These are phyloP conservation scores for Fusarium stilboides DNA, from an alignment of 2,329 filamentous ascomycete species.

Conservation along the genomic window DNA sequence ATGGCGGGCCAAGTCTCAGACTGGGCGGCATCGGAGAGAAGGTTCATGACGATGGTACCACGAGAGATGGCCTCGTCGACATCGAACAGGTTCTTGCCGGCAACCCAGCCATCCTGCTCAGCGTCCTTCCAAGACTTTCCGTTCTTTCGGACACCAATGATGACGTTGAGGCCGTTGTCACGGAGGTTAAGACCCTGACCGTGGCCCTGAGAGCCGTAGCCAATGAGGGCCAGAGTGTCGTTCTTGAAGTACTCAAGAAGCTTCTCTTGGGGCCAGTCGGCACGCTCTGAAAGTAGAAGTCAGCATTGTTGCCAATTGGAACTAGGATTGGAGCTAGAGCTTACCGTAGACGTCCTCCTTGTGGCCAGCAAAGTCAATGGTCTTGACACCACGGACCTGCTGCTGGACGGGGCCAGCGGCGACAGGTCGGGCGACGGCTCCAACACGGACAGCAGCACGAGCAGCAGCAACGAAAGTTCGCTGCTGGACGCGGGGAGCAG, in stretches of 20 bases:
- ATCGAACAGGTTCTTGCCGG: slow-evolving; percentile 99
- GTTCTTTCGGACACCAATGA: slow-evolving; percentile 98
- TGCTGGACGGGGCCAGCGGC: slow-evolving; percentile 70
- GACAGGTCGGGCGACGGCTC: slow-evolving; percentile 68
- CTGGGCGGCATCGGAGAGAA: slow-evolving; percentile 97
- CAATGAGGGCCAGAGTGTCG: slow-evolving; percentile 98
- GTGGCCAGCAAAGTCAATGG: slow-evolving; percentile 96
- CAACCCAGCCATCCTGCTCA: slow-evolving; percentile 95
- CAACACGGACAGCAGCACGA: slow-evolving; percentile 68
- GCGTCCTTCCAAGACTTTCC: slow-evolving; percentile 99
- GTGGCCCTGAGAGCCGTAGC: slow-evolving; percentile 98
- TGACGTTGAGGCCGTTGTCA: slow-evolving; percentile 99
- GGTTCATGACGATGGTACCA: slow-evolving; percentile 98
- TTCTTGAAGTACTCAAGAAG: slow-evolving; percentile 99
- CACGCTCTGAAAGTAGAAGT: slow-evolving; percentile 79
- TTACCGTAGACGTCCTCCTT: slow-evolving; percentile 96
- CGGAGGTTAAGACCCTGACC: slow-evolving; percentile 99
- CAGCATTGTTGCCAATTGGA: slow-evolving; percentile 38
- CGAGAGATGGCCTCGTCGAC: slow-evolving; percentile 95
- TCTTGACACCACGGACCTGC: slow-evolving; percentile 93
- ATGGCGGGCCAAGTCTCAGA: slow-evolving; percentile 98
- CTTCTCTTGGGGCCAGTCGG: slow-evolving; percentile 99
- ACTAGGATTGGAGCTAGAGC: background rate
- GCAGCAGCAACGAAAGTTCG: slow-evolving; percentile 75
- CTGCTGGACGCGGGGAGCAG: slow-evolving; percentile 70